Percentiles rank a stretch among this genome's conserved stretches.
Evolutionary conservation across 116 monocot species (phyloP).

Genomic region (Zostera marina): DNA sequence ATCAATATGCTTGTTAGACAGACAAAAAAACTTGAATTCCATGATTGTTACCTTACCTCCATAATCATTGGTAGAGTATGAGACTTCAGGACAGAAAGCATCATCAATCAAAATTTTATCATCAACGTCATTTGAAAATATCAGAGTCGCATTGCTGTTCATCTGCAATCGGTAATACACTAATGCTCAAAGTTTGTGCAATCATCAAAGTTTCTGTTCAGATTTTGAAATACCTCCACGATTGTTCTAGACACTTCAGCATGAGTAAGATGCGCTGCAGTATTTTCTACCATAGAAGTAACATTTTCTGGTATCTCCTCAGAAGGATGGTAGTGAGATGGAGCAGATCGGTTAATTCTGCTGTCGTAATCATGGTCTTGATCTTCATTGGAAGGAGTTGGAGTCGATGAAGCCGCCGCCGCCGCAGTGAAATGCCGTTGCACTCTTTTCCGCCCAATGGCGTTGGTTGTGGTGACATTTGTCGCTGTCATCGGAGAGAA

Average conservation of each 20-base stretch:
- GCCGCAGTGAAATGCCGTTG: background rate
- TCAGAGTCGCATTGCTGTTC: conserved; percentile 44
- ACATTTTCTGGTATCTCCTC: conserved; percentile 6
- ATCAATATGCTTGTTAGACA: background rate
- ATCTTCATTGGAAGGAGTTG: background rate
- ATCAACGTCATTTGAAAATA: conserved; percentile 41
- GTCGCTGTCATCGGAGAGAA: background rate
- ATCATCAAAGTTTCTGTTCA: background rate
- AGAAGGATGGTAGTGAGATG: conserved; percentile 9
- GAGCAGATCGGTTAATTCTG: background rate
- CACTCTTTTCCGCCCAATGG: background rate
- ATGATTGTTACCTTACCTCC: conserved; percentile 28
- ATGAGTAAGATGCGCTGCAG: conserved; percentile 5
- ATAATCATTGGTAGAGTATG: conserved; percentile 64
- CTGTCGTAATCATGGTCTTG: background rate
- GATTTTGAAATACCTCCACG: conserved; percentile 4
- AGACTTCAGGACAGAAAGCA: conserved; percentile 39
- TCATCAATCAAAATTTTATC: conserved; percentile 40
- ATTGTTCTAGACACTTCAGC: conserved; percentile 15
- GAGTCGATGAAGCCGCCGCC: background rate
- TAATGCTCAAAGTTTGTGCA: background rate
- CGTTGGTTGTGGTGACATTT: background rate
- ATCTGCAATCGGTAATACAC: conserved; percentile 17
- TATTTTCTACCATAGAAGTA: background rate
- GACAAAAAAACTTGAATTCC: background rate